Conservation (phyloP, 202 grass and related monocot genomes). For the Carex sylvatica region DNA sequence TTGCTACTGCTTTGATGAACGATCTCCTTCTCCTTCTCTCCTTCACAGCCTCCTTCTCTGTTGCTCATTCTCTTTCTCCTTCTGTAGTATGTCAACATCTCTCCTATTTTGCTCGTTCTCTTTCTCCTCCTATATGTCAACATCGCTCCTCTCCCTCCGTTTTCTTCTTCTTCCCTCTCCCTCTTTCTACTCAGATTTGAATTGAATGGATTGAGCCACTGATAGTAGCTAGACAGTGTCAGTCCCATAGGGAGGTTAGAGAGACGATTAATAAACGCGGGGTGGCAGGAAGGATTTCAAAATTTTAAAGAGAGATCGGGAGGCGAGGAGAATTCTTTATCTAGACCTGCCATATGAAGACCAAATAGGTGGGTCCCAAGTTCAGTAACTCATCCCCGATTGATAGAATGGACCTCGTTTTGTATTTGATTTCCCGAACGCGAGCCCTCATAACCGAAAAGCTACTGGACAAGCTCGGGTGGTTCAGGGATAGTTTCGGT, state of each 20-base stretch:
- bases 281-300: conserved; percentile 35
- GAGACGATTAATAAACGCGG: conserved; percentile 37
- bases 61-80: conserved; percentile 23
- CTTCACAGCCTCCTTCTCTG: neutral
- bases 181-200: conserved; percentile 28
- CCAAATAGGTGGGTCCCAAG: neutral
- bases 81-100: conserved; percentile 38
- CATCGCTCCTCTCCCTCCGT: conserved; percentile 41
- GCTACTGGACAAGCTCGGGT: neutral
- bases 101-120: conserved; percentile 15
- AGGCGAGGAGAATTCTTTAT: neutral
- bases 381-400: neutral
- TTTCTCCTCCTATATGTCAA: conserved; percentile 40
- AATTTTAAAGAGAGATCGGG: conserved; percentile 53
- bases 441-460: neutral
- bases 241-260: conserved; percentile 23
- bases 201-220: conserved; percentile 52
- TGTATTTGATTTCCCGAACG: neutral
- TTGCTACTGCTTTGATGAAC: conserved; percentile 7
- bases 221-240: conserved; percentile 30
- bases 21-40: conserved; percentile 14
- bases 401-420: neutral
- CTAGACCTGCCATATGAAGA: conserved; percentile 15
- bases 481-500: conserved; percentile 6
- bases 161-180: conserved; percentile 33